phyloP scores from a whole-genome alignment of 352 stramenopile genomes.

The Phytophthora pistaciae region DNA sequence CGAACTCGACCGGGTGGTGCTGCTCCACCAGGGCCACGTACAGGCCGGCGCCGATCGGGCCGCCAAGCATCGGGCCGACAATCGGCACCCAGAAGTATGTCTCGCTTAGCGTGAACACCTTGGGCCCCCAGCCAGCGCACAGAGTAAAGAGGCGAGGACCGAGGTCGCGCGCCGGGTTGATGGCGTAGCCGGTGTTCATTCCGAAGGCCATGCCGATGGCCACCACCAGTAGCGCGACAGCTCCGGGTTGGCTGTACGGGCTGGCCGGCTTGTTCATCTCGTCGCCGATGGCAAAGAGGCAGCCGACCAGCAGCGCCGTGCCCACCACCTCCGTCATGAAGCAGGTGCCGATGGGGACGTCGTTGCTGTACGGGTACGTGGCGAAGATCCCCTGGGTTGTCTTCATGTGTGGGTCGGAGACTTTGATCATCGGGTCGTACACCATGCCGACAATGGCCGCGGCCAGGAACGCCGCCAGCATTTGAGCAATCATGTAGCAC shows the following conservation, averaged over 20 bases:
- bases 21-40: constrained; percentile 47
- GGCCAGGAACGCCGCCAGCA: constrained; percentile 50
- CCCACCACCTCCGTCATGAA: constrained; percentile 72
- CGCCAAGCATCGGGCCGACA: constrained; percentile 46
- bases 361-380: constrained; percentile 54
- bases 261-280: constrained; percentile 61
- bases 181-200: constrained; percentile 75
- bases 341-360: constrained; percentile 52
- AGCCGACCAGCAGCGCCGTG: constrained; percentile 60
- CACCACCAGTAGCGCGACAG: constrained; percentile 58
- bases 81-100: constrained; percentile 73
- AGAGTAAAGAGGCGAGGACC: constrained; percentile 51
- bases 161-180: constrained; percentile 70
- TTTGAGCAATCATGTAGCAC: constrained; percentile 43
- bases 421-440: constrained; percentile 55
- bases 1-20: constrained; percentile 42
- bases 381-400: constrained; percentile 56
- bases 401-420: constrained; percentile 48
- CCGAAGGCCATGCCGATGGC: constrained; percentile 76
- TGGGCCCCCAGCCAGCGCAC: constrained; percentile 47
- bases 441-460: constrained; percentile 53
- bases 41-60: constrained; percentile 37
- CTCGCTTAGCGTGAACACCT: constrained; percentile 45
- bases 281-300: constrained; percentile 66
- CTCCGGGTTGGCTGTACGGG: constrained; percentile 45